These are phyloP conservation scores for Beauveria sp. DNA, from an alignment of 2,329 filamentous ascomycete genomes.

Conservation along the genomic window DNA sequence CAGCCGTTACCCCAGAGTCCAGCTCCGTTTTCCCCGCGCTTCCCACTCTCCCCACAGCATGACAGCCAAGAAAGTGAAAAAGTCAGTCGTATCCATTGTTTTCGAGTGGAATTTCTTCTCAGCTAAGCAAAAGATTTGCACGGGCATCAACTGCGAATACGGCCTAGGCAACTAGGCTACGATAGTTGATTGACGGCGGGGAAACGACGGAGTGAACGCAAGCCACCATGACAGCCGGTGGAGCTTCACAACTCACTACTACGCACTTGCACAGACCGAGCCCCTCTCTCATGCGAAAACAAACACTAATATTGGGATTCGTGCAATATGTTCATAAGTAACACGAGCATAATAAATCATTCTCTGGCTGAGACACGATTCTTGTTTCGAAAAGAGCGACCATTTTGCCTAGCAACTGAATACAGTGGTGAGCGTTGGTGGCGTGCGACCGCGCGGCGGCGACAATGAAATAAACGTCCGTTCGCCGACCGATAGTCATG, in stretches of 20 bases:
- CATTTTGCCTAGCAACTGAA: background rate
- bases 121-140: background rate
- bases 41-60: background rate
- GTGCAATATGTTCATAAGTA: background rate
- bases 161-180: background rate
- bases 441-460: background rate
- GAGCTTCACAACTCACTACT: background rate
- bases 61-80: background rate
- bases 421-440: background rate
- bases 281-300: background rate
- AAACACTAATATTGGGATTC: conserved; percentile 1
- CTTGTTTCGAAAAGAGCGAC: background rate
- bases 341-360: background rate
- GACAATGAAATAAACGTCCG: background rate
- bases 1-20: background rate
- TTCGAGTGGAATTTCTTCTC: background rate
- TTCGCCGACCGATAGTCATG: background rate
- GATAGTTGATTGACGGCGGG: background rate
- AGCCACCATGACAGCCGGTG: background rate
- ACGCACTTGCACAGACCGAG: background rate
- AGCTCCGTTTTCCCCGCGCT: conserved; percentile 5
- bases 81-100: background rate
- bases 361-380: background rate
- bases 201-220: background rate
- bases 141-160: background rate